phyloP scores from a whole-genome alignment of 371 early-diverging fungal species.

The Basidiobolus meristosporus region DNA sequence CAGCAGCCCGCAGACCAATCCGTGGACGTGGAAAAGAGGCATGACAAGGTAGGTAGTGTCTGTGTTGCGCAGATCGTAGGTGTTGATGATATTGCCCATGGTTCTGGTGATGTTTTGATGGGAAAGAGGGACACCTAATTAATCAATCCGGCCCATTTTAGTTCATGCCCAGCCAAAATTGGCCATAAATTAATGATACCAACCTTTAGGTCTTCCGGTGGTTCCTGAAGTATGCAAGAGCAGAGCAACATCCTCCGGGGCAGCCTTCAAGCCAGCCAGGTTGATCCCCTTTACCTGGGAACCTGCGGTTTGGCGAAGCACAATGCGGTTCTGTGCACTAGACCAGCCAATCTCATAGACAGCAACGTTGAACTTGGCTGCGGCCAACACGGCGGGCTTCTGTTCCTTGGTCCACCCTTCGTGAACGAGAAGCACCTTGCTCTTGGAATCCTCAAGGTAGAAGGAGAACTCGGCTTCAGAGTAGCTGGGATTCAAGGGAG shows the following conservation, averaged over 20 bases:
- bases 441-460: conserved; percentile 49
- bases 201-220: conserved; percentile 68
- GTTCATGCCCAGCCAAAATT: not conserved
- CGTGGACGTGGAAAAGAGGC: conserved; percentile 87
- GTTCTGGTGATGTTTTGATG: conserved; percentile 55
- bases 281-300: too few relatives aligned
- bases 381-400: conserved; percentile 38
- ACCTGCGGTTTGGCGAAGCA: too few relatives aligned
- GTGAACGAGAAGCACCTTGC: conserved; percentile 41
- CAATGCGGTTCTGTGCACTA: too few relatives aligned
- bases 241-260: conserved; percentile 38
- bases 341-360: conserved; percentile 25
- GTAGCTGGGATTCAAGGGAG: conserved; percentile 62
- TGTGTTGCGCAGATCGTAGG: conserved; percentile 32
- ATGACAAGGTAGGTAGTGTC: conserved; percentile 64
- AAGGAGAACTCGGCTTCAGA: conserved; percentile 55
- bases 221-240: conserved; percentile 69
- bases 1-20: conserved; percentile 58
- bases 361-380: conserved; percentile 21
- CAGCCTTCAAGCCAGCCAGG: conserved; percentile 7
- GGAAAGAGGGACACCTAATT: conserved; percentile 58
- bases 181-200: not conserved
- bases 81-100: conserved; percentile 46
- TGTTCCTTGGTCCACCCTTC: conserved; percentile 16
- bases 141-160: not conserved